phyloP scores from a whole-genome alignment of 768 basidiomycete species.

The Chiua virens region DNA sequence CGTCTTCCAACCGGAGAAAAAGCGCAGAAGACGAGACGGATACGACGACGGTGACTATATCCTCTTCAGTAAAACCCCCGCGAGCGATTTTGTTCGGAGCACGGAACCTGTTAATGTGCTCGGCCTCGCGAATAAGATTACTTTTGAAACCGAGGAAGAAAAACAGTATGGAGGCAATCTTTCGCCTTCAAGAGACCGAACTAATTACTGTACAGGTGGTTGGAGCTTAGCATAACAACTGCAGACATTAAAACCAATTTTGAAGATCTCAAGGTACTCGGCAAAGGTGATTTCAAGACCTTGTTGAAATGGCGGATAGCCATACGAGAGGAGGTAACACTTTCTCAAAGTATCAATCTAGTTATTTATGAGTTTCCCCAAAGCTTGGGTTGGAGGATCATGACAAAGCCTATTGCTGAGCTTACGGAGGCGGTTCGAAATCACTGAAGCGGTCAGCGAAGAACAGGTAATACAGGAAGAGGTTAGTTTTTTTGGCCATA shows the following conservation, averaged over 20 bases:
- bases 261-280: slow-evolving; percentile 92
- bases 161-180: slow-evolving; percentile 53
- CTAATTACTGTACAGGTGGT: slow-evolving; percentile 55
- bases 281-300: slow-evolving; percentile 95
- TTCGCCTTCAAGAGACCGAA: neutral
- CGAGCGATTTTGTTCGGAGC: slow-evolving; percentile 67
- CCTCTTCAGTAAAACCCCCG: slow-evolving; percentile 73
- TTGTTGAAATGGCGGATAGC: slow-evolving; percentile 89
- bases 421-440: slow-evolving; percentile 67
- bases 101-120: slow-evolving; percentile 77
- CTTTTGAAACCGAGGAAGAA: slow-evolving; percentile 82
- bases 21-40: slow-evolving; percentile 87
- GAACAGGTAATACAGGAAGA: slow-evolving; percentile 90
- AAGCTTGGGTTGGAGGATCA: slow-evolving; percentile 86
- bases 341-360: neutral
- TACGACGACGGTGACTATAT: slow-evolving; percentile 95
- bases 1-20: slow-evolving; percentile 98
- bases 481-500: slow-evolving; percentile 39
- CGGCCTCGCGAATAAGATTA: slow-evolving; percentile 74
- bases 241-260: slow-evolving; percentile 80
- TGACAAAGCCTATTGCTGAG: slow-evolving; percentile 71
- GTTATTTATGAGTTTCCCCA: slow-evolving; percentile 3
- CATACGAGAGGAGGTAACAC: slow-evolving; percentile 79
- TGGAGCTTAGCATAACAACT: slow-evolving; percentile 68
- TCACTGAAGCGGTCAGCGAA: slow-evolving; percentile 74